Conservation (phyloP, 768 basidiomycete species). For the Collybia sp. region DNA sequence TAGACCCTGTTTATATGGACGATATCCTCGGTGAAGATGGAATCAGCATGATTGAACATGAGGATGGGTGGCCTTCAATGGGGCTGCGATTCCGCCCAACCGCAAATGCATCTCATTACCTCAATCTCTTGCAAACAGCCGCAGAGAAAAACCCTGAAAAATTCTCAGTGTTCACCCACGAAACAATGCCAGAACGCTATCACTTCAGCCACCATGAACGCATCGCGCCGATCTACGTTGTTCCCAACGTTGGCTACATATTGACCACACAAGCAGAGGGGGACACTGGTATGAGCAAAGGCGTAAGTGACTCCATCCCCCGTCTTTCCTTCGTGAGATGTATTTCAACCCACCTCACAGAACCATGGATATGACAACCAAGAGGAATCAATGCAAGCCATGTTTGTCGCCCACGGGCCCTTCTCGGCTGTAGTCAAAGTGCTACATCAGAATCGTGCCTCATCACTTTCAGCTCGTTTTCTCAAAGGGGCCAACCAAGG, state of each 20-base stretch:
- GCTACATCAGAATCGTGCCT: slow-evolving; percentile 31
- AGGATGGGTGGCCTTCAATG: slow-evolving; percentile 89
- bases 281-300: slow-evolving; percentile 62
- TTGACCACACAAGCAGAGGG: slow-evolving; percentile 65
- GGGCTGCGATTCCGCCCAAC: slow-evolving; percentile 68
- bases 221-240: slow-evolving; percentile 86
- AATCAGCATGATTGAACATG: slow-evolving; percentile 56
- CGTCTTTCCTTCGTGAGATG: neutral
- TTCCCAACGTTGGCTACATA: slow-evolving; percentile 78
- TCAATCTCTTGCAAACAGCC: slow-evolving; percentile 49
- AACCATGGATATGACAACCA: slow-evolving; percentile 91
- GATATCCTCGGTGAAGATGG: slow-evolving; percentile 71
- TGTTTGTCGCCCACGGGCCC: slow-evolving; percentile 91
- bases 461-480: slow-evolving; percentile 1
- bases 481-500: slow-evolving; percentile 31
- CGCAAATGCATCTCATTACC: slow-evolving; percentile 53
- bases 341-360: slow-evolving; percentile 26
- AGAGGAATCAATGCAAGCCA: slow-evolving; percentile 75
- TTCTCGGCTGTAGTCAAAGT: slow-evolving; percentile 70
- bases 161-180: slow-evolving; percentile 74
- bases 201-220: slow-evolving; percentile 71
- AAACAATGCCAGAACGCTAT: slow-evolving; percentile 78
- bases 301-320: slow-evolving; percentile 46
- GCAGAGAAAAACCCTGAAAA: slow-evolving; percentile 52
- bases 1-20: slow-evolving; percentile 74